Percentiles rank a stretch among this genome's conserved stretches.
phyloP scores from a whole-genome alignment of 495 filamentous ascomycete genomes.

The Ascodesmis nigricans region DNA sequence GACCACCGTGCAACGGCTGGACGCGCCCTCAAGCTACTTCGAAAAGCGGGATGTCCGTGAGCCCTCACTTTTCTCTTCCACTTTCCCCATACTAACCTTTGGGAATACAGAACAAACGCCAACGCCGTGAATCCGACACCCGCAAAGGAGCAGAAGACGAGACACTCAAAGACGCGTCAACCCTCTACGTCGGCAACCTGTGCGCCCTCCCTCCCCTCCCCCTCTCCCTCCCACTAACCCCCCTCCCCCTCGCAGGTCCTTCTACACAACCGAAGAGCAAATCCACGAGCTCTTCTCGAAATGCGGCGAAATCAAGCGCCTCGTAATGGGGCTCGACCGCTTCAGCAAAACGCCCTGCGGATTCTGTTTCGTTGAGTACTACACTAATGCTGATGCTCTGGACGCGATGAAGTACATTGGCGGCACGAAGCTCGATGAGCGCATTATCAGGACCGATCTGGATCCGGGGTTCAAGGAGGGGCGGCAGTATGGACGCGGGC shows the following conservation, averaged over 20 bases:
- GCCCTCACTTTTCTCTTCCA: neutral
- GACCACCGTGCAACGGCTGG: conserved; percentile 47
- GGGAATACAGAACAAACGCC: conserved; percentile 10
- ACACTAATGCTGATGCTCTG: conserved; percentile 84
- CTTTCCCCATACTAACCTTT: neutral
- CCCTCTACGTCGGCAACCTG: conserved; percentile 95
- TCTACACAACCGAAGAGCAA: conserved; percentile 98
- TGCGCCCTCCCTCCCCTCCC: conserved; percentile 26
- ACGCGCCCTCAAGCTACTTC: conserved; percentile 52
- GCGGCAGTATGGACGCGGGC: conserved; percentile 72
- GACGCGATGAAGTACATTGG: conserved; percentile 98
- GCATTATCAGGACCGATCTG: conserved; percentile 87
- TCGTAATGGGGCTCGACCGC: conserved; percentile 95
- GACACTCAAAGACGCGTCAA: conserved; percentile 66
- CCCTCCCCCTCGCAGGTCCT: conserved; percentile 65
- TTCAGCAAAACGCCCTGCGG: conserved; percentile 95
- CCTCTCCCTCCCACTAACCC: neutral
- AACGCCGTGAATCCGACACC: conserved; percentile 8
- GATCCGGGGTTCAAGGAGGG: conserved; percentile 93
- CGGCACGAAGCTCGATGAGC: conserved; percentile 94
- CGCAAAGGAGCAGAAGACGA: conserved; percentile 32
- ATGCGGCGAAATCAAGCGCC: conserved; percentile 90
- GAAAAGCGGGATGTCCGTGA: conserved; percentile 16
- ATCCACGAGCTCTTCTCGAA: conserved; percentile 95
- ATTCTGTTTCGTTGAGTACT: conserved; percentile 99